Percentiles rank a stretch among this genome's conserved stretches.
Conservation (phyloP, 306 rosid species). For the Cicer arietinum region DNA sequence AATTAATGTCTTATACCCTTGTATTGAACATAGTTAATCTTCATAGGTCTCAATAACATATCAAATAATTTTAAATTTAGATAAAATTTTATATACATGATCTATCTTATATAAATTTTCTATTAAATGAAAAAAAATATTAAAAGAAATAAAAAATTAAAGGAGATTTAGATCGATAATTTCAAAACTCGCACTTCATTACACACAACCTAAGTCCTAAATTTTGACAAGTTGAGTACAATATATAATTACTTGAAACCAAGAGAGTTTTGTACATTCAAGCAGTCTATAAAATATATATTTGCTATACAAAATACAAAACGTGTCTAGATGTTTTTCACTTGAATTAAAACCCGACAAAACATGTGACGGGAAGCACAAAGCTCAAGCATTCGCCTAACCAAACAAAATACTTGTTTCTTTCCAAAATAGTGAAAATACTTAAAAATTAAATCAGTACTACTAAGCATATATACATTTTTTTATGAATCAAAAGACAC, state of each 20-base stretch:
- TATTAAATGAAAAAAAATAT: no score
- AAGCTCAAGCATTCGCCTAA: constrained; percentile 58
- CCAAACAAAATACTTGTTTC: constrained; percentile 45
- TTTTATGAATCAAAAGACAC: constrained; percentile 50
- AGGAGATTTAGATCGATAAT: no score
- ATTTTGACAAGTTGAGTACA: constrained; percentile 30
- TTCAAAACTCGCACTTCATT: no score
- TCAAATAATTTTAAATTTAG: no score
- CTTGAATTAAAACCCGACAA: constrained; percentile 52
- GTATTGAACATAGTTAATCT: no score
- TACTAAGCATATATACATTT: not conserved
- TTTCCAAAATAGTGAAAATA: constrained; percentile 7
- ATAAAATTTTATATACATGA: no score
- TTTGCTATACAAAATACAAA: constrained; percentile 33
- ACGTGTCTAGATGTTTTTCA: constrained; percentile 34
- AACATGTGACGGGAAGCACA: constrained; percentile 67
- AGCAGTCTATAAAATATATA: constrained; percentile 8
- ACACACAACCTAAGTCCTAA: no score
- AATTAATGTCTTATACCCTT: no score
- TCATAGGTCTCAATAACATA: no score
- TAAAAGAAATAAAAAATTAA: no score
- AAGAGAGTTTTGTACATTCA: constrained; percentile 35
- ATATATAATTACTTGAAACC: constrained; percentile 35
- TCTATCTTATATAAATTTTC: no score
- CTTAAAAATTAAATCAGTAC: not conserved